phyloP scores from a whole-genome alignment of 352 stramenopile genomes.

The Pythium oligandrum region DNA sequence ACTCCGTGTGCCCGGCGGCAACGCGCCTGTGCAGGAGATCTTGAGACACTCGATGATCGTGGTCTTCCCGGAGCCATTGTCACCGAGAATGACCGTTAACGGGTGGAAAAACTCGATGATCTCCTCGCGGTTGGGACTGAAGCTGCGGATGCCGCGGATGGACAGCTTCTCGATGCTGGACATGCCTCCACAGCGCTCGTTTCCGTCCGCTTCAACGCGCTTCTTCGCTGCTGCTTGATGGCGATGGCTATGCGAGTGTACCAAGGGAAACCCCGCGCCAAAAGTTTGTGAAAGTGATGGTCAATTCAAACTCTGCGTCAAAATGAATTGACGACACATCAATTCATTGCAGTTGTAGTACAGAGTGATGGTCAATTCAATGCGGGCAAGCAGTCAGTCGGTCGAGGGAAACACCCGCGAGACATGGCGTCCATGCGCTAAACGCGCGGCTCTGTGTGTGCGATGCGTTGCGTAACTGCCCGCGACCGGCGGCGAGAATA shows the following conservation, averaged over 20 bases:
- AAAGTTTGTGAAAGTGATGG: constrained; percentile 17
- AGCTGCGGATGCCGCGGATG: constrained; percentile 97
- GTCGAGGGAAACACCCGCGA: no score
- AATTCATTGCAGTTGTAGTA: constrained; percentile 1
- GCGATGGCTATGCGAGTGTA: neutral
- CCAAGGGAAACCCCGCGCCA: constrained; percentile 12
- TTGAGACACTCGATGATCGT: constrained; percentile 99
- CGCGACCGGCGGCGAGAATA: no score
- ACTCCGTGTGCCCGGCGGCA: constrained; percentile 88
- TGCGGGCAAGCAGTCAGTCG: neutral
- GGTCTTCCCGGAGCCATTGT: constrained; percentile 98
- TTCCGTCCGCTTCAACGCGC: neutral
- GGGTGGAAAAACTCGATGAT: constrained; percentile 98
- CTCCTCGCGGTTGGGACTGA: constrained; percentile 94
- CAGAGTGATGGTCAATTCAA: constrained; percentile 1
- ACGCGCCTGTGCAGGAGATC: constrained; percentile 91
- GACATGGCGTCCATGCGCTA: no score
- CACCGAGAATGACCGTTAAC: constrained; percentile 97
- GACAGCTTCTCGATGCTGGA: constrained; percentile 98
- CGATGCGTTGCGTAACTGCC: no score
- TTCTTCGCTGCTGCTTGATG: neutral
- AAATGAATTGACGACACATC: constrained; percentile 24
- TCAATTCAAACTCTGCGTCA: neutral
- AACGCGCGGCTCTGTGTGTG: no score
- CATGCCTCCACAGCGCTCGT: constrained; percentile 58